These are phyloP conservation scores for Cyclotella kingstonii DNA, from an alignment of 108 stramenopile species.

Conservation along the genomic window DNA sequence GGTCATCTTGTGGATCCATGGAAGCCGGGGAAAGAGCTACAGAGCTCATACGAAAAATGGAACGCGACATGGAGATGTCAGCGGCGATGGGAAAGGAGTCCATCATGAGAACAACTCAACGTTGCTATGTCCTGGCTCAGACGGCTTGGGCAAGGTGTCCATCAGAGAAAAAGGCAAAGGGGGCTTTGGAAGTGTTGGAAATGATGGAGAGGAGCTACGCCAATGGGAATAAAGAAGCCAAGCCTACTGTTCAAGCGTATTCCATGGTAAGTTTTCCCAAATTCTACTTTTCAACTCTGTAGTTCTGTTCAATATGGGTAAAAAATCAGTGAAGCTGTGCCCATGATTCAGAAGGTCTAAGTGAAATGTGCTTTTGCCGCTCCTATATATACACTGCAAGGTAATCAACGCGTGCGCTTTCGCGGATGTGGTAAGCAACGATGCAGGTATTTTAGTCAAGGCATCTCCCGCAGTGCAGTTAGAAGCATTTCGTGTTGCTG, in stretches of 20 bases:
- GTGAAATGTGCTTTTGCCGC: too few species aligned
- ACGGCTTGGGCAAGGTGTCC: conserved; percentile 58
- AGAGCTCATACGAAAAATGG: conserved; percentile 49
- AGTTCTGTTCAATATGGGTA: neutral
- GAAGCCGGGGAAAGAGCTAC: conserved; percentile 59
- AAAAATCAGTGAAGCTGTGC: neutral
- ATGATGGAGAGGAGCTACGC: conserved; percentile 51
- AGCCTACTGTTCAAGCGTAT: conserved; percentile 51
- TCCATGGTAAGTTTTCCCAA: conserved; percentile 37
- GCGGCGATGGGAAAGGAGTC: conserved; percentile 42
- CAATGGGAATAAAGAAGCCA: conserved; percentile 42
- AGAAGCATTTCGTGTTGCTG: conserved; percentile 62
- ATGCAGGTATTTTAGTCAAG: conserved; percentile 23
- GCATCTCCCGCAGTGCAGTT: conserved; percentile 37
- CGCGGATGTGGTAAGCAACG: conserved; percentile 40
- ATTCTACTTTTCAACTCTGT: too few species aligned
- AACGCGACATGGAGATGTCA: conserved; percentile 35
- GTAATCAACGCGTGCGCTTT: conserved; percentile 74
- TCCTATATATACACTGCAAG: neutral
- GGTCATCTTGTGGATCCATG: conserved; percentile 49
- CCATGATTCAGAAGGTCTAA: too few species aligned
- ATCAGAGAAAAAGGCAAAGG: conserved; percentile 49
- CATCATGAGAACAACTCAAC: conserved; percentile 45
- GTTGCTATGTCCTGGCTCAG: conserved; percentile 54
- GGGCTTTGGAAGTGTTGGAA: conserved; percentile 50